These are phyloP conservation scores for Metroxylon sagu DNA, from an alignment of 176 grass and related monocot genomes.

Conservation along the genomic window DNA sequence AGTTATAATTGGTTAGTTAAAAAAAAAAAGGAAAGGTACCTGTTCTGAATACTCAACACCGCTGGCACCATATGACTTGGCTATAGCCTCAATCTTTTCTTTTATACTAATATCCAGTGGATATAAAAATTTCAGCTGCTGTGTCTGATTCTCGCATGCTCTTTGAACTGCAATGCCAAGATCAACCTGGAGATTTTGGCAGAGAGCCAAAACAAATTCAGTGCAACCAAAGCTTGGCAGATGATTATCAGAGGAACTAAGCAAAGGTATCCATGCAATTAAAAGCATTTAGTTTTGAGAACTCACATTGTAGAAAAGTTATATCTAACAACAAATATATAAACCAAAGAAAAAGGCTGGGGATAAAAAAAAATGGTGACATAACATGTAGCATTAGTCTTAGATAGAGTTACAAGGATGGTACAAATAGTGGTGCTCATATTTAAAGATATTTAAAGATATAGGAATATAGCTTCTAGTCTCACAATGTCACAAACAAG, in stretches of 20 bases:
- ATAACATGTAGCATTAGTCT: too few relatives aligned
- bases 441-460: too few relatives aligned
- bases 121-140: constrained; percentile 80
- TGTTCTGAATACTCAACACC: constrained; percentile 87
- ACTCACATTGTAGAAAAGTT: constrained; percentile 31
- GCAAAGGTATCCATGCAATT: too few relatives aligned
- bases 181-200: constrained; percentile 51
- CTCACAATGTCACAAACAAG: too few relatives aligned
- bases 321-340: too few relatives aligned
- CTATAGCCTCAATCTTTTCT: constrained; percentile 96
- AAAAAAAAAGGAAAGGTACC: constrained; percentile 26
- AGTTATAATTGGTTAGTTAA: not conserved
- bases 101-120: constrained; percentile 78
- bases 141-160: constrained; percentile 72
- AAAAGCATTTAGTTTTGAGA: too few relatives aligned
- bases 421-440: too few relatives aligned
- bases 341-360: too few relatives aligned
- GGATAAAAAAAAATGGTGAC: too few relatives aligned
- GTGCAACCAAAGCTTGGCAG: constrained; percentile 11
- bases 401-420: too few relatives aligned
- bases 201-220: constrained; percentile 1
- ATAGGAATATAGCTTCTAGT: too few relatives aligned
- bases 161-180: constrained; percentile 88
- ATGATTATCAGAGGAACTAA: constrained; percentile 24
- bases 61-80: constrained; percentile 74